Evolutionary conservation across 306 rosid genomes (phyloP), one percentile per base, ranked within the genome.

Genomic region (Casuarina cunninghamiana): DNA sequence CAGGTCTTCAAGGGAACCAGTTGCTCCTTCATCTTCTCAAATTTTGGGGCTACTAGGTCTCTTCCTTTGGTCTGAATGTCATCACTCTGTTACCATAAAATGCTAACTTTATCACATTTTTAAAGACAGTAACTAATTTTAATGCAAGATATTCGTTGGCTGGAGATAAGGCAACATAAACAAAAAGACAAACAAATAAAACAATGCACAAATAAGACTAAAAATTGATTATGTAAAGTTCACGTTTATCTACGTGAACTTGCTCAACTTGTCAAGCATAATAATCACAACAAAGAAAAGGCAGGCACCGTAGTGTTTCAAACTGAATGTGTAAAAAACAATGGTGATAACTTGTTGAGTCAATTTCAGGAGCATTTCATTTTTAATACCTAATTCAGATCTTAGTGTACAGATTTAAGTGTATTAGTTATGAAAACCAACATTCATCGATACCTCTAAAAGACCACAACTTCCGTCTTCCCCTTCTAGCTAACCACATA

Each of bases 1-100:
- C 95, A 87, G 72, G 81, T 79, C 88, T 84, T 92, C 73, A 92
- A 77, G 79, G 97, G 97, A 81, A 72, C 73, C 43, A 92, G 82
- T 77, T 80, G 80, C 82, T 83, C 83, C 83, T 76, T 88, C 50
- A 95, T 71, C 80, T 46, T 84, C 79, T 89, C 88, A 6, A 88
- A 39, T 43, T 75, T 87, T 63, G 98, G 97, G 83, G 91, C 89
- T 43, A 89, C 57, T 11, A 78, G 54, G 84, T 87, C 87, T 85
- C 80, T 85, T 77, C 91, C 96, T 79, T 85, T 95, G 46, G 81
- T 78, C 84, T 79, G 88, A 60, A 92, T 11, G 62, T 92, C 98
- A 72, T 70, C 73, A 15, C 82, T 75, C 98, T 92, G 92, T 84
- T 71, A 37, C 79, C 72, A 81, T 63, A 78, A 58, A 65, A 26